Percentiles rank a stretch among this genome's conserved stretches.
Conservation (phyloP, 495 filamentous ascomycete genomes). For the Penicillium dipodomyicola region DNA sequence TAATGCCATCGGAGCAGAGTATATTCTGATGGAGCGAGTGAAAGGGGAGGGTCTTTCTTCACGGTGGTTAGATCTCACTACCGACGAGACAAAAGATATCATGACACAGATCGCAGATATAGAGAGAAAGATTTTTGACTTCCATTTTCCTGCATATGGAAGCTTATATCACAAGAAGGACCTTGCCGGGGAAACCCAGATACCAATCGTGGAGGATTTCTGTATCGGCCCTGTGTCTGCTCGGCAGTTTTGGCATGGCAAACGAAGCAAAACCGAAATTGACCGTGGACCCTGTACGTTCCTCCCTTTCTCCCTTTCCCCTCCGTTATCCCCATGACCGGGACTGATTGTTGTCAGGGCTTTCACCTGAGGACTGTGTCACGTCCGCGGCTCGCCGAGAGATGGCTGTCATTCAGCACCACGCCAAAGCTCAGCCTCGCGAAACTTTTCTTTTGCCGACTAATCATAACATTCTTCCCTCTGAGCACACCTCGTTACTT, state of each 20-base stretch:
- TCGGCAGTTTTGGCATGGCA: slow-evolving; percentile 39
- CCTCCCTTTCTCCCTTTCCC: slow-evolving; percentile 6
- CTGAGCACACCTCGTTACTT: slow-evolving; percentile 31
- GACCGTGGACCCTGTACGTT: slow-evolving; percentile 41
- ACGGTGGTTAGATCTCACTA: slow-evolving; percentile 34
- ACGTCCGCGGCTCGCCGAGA: slow-evolving; percentile 37
- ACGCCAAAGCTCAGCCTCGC: slow-evolving; percentile 34
- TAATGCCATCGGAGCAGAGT: no score
- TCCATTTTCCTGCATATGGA: slow-evolving; percentile 37
- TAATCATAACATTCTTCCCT: slow-evolving; percentile 28
- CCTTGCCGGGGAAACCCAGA: slow-evolving; percentile 21
- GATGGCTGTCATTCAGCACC: slow-evolving; percentile 26
- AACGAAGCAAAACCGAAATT: slow-evolving; percentile 30
- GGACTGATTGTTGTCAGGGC: slow-evolving; percentile 15
- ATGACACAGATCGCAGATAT: slow-evolving; percentile 40
- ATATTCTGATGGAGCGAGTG: no score
- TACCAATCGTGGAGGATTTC: slow-evolving; percentile 29
- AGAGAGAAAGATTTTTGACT: slow-evolving; percentile 35
- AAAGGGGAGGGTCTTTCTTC: slow-evolving; percentile 36
- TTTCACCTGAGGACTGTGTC: slow-evolving; percentile 30
- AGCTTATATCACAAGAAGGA: slow-evolving; percentile 40
- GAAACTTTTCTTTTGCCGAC: slow-evolving; percentile 37
- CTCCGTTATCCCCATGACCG: background rate
- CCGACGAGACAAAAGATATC: slow-evolving; percentile 36
- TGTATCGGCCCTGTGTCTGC: slow-evolving; percentile 38